Percentiles rank a stretch among this genome's conserved stretches.
Evolutionary conservation across 2,329 filamentous ascomycete genomes (phyloP).

Genomic region (Paracamarosporium sp.): DNA sequence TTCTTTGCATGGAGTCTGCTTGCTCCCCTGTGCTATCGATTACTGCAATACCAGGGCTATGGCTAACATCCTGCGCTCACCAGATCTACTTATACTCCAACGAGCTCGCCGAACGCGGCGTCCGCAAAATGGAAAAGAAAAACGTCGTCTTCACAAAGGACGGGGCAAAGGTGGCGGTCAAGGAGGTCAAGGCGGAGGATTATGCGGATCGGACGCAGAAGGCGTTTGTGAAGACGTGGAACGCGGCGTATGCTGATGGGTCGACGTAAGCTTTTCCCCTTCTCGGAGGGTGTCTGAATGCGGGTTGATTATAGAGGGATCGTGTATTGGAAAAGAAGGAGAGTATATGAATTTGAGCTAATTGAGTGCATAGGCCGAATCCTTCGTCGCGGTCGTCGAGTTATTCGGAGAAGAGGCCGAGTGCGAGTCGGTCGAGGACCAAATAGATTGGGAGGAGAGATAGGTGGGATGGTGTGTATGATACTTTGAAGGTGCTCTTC

Average conservation of each 20-base stretch:
- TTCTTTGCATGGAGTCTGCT: no score
- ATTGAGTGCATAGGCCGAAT: no score
- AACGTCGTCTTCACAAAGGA: constrained; percentile 79
- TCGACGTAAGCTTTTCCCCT: constrained; percentile 12
- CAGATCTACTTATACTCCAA: constrained; percentile 70
- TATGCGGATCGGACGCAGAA: constrained; percentile 78
- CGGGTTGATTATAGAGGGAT: no score
- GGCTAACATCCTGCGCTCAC: background rate
- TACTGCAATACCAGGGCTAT: no score
- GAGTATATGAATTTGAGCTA: no score
- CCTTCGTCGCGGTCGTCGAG: no score
- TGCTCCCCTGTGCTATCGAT: no score
- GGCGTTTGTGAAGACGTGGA: constrained; percentile 60
- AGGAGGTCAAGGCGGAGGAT: constrained; percentile 70
- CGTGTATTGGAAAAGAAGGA: no score
- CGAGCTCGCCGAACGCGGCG: constrained; percentile 70
- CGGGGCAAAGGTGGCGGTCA: constrained; percentile 74
- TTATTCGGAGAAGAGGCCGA: background rate
- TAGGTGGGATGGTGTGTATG: no score
- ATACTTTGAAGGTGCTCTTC: no score
- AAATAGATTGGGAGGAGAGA: constrained; percentile 7
- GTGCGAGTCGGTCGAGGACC: constrained; percentile 6
- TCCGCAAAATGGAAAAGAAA: constrained; percentile 75
- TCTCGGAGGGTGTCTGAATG: background rate
- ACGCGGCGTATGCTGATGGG: constrained; percentile 40